Evolutionary conservation across 192 early-diverging fungal genomes (phyloP), one percentile per base, ranked within the genome.

Genomic region (Coemansia umbellata): DNA sequence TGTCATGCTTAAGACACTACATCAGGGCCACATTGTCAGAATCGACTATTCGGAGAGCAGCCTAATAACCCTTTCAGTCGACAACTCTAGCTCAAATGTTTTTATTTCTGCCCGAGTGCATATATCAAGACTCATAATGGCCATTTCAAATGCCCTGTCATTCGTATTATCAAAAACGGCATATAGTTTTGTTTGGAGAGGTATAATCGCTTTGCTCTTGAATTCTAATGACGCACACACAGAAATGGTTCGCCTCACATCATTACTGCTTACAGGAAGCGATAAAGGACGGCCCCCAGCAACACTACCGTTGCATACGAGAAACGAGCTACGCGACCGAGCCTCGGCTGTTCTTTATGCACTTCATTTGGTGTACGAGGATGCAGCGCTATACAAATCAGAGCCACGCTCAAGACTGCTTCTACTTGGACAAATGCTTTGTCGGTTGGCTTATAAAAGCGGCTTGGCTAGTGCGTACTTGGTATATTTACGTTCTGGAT

Each of bases 321-420:
- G 41, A 13, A 45, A 51, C 4, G 71, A 74, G 52, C 37, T 74
- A 18, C 45, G 55, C 11, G 53, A 63, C 13, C 54, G 71, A 9
- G 54, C 64, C 1, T 27, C 54, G 1, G 71, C 71, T 2, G 71
- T 51, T 8, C 18, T 74, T 40, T 74, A 48, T 55, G 64, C 51
- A 2, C 65, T 74, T 18, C 60, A 40, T 23, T 55, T 74, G 26
- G 71, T 74, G 13, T 60, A 60, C 10, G 64, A 74, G 23, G 71
- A 74, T 31, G 55, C 71, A 1, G 26, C 55, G 0, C 30, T 74
- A 23, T 48, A 55, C 54, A 55, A 36, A 9, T 41, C 35, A 6
- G 64, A 74, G 36, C 26, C 64, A 14, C 41, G 21, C 9, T 17
- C 41, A 18, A 50, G 52, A 15, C 9, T 74, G 47, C 23, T 26